phyloP scores from a whole-genome alignment of 75 land plant genomes.

The Picea sitchensis region DNA sequence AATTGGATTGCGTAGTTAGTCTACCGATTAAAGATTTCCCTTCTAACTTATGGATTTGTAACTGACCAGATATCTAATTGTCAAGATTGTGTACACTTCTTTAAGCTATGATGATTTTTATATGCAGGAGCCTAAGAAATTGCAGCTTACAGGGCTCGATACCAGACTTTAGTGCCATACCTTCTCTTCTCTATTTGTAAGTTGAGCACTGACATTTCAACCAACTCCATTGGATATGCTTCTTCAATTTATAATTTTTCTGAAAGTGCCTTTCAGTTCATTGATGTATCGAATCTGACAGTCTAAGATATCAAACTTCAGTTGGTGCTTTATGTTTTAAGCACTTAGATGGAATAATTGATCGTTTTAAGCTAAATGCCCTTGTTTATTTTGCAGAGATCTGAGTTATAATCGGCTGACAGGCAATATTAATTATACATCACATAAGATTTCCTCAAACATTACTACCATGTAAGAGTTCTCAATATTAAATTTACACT shows the following conservation, averaged over 20 bases:
- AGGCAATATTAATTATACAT: constrained; percentile 14
- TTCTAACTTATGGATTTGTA: not conserved
- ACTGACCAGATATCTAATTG: not conserved
- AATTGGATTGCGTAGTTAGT: not conserved
- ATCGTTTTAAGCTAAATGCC: not conserved
- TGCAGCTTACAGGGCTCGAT: constrained; percentile 20
- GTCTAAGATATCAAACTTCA: not conserved
- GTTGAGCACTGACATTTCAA: not conserved
- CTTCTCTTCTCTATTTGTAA: constrained; percentile 8
- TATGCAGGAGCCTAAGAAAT: constrained; percentile 41
- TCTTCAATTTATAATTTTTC: not conserved
- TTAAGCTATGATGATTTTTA: not conserved
- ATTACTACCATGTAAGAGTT: constrained; percentile 11
- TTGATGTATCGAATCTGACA: not conserved
- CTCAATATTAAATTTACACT: not conserved
- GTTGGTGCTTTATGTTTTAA: not conserved
- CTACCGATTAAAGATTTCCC: constrained; percentile 1
- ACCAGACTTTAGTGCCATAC: constrained; percentile 8
- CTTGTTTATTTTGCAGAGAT: constrained; percentile 13
- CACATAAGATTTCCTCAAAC: not conserved
- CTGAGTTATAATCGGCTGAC: constrained; percentile 14
- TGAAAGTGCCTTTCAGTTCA: not conserved
- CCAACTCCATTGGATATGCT: not conserved
- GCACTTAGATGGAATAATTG: not conserved
- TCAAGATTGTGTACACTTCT: not conserved